Evolutionary conservation across 305 asterid genomes (phyloP).

Genomic region (Rubia tinctorum): DNA sequence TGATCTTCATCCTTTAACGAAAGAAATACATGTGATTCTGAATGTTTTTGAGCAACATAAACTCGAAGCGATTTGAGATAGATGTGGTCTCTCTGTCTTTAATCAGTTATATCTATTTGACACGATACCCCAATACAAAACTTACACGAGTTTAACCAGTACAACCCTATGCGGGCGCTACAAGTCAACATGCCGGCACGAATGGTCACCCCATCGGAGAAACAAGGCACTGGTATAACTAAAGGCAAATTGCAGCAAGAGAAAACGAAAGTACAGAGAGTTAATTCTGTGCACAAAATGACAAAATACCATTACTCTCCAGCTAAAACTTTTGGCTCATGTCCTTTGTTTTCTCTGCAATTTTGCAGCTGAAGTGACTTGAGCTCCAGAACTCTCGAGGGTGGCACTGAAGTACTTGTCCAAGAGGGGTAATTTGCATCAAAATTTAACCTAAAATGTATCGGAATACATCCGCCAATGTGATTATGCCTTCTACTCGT

Average conservation of each 20-base stretch:
- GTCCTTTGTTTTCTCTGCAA: background rate
- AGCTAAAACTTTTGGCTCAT: background rate
- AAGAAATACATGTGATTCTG: slow-evolving; percentile 39
- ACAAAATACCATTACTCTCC: background rate
- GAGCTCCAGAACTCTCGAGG: background rate
- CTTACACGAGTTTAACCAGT: no score
- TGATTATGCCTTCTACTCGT: slow-evolving; percentile 62
- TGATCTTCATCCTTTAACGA: slow-evolving; percentile 47
- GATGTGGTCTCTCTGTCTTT: background rate
- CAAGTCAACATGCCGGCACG: no score
- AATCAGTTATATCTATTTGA: background rate
- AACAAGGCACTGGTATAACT: background rate
- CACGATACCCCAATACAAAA: no score
- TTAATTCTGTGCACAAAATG: background rate
- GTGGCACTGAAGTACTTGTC: background rate
- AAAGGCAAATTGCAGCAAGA: background rate
- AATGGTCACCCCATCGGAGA: background rate
- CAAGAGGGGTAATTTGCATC: slow-evolving; percentile 7
- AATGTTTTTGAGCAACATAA: slow-evolving; percentile 45
- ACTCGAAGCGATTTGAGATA: slow-evolving; percentile 24
- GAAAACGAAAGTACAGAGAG: background rate
- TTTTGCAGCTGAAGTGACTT: background rate
- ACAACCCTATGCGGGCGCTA: no score
- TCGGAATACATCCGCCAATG: slow-evolving; percentile 52
- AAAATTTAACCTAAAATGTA: slow-evolving; percentile 34